Conservation (phyloP, 2,329 filamentous ascomycete species). For the Colletotrichum filicis region DNA sequence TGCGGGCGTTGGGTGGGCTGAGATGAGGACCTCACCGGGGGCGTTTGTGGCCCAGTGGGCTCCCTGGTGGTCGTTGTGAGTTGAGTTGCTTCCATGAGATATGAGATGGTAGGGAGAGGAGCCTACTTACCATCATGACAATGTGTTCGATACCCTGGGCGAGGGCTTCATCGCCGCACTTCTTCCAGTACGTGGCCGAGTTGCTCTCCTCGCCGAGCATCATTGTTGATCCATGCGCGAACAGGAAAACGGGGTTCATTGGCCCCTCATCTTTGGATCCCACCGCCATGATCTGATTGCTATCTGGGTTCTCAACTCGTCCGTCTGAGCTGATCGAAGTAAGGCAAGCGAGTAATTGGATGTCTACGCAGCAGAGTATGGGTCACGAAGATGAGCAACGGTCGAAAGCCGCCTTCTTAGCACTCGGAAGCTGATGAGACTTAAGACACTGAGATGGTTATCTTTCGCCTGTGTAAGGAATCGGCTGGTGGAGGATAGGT, state of each 20-base stretch:
- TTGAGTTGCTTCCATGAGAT: neutral
- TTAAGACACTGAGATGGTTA: neutral
- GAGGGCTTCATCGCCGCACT: conserved; percentile 71
- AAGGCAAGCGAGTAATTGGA: neutral
- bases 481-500: neutral
- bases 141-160: conserved; percentile 69
- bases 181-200: conserved; percentile 74
- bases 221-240: conserved; percentile 78
- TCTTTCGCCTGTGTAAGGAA: neutral
- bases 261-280: conserved; percentile 17
- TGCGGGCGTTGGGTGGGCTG: conserved; percentile 67
- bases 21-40: conserved; percentile 67
- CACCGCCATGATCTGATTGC: conserved; percentile 13
- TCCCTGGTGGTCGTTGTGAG: conserved; percentile 51
- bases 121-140: conserved; percentile 68
- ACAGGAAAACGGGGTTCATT: conserved; percentile 70
- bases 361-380: neutral
- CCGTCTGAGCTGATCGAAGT: neutral
- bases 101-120: neutral
- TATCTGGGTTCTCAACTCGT: neutral
- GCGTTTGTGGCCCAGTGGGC: conserved; percentile 72
- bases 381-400: neutral
- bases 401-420: neutral
- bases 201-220: conserved; percentile 74
- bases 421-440: neutral